Evolutionary conservation across 257 asterid genomes (phyloP), one percentile per base, ranked within the genome.

Genomic region (Avicennia marina): DNA sequence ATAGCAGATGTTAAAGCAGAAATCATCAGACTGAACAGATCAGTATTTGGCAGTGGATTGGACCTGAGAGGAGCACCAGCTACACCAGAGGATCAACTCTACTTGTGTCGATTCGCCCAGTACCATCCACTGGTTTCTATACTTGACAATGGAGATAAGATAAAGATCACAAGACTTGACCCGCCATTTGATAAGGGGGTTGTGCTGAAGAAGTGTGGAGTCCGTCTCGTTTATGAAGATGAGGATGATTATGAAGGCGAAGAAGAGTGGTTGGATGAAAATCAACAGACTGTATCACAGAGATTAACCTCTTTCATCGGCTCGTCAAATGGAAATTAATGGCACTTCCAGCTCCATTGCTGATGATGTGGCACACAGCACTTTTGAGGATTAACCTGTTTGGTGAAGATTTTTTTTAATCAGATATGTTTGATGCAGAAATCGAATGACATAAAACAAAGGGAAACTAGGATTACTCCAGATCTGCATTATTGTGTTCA

Each of bases 81-180:
- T 17, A 66, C 78, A 2, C 25, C 52, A 13, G 78, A 72, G 8
- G 74, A 67, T 53, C 78, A 72, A 38, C 71, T 72, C 40, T 72
- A 67, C 34, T 63, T 72, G 16, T 67, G 78, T 49, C 52, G 67
- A 36, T 62, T 45, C 53, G 49, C 59, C 6, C 70, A 62, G 2
- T 16, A 19, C 39, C 47, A 45, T 44, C 19, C 4, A 10, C 39
- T 72, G 18, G 65, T 60, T 11, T 46, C 58, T 1, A 56, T 44
- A 56, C 61, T 72, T 58, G 46, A 56, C 38, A 66, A 72, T 2
- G 74, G 66, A 1, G 74, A 72, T 15, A 56, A 22, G 50, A 19
- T 72, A 17, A 47, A 62, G 67, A 64, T 72, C 32, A 44, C 10
- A 25, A 53, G 56, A 48, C 20, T 54, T 19, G 50, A 49, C 31